These are phyloP conservation scores for Exophiala xenobiotica DNA, from an alignment of 2,329 filamentous ascomycete species.

Conservation along the genomic window DNA sequence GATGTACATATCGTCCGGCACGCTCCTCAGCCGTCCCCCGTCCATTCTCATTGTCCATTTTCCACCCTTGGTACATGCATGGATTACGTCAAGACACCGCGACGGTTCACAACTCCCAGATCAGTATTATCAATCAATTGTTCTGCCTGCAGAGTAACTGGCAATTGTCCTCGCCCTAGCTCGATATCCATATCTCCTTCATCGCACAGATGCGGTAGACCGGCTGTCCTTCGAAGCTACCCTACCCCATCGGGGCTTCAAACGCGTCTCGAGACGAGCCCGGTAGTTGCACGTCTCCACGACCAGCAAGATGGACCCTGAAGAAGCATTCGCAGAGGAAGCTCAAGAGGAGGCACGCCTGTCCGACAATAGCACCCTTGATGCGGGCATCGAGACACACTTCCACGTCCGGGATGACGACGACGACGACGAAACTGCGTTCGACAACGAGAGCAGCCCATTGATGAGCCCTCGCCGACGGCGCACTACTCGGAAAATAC, in stretches of 20 bases:
- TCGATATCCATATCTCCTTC: neutral
- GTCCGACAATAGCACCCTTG: constrained; percentile 11
- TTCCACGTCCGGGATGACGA: constrained; percentile 24
- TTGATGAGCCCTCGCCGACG: constrained; percentile 28
- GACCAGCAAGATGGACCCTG: constrained; percentile 35
- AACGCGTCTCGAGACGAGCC: too few species aligned
- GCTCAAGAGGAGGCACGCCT: constrained; percentile 34
- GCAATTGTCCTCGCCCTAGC: neutral
- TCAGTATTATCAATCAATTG: constrained; percentile 16
- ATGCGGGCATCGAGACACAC: constrained; percentile 6
- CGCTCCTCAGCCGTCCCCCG: too few species aligned
- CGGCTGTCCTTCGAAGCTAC: neutral
- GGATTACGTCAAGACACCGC: constrained; percentile 25
- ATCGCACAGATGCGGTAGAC: constrained; percentile 9
- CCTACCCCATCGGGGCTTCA: neutral
- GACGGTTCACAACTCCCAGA: neutral
- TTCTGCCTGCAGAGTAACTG: neutral
- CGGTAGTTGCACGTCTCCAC: neutral
- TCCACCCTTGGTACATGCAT: constrained; percentile 1
- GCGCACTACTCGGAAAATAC: constrained; percentile 10
- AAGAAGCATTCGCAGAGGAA: constrained; percentile 36
- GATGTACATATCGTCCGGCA: neutral
- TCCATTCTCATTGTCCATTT: neutral
- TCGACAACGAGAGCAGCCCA: constrained; percentile 33
- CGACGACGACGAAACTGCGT: constrained; percentile 10